Percentiles rank a stretch among this genome's conserved stretches.
Evolutionary conservation across 345 rosid species (phyloP).

Genomic region (Euphorbia lathyris): DNA sequence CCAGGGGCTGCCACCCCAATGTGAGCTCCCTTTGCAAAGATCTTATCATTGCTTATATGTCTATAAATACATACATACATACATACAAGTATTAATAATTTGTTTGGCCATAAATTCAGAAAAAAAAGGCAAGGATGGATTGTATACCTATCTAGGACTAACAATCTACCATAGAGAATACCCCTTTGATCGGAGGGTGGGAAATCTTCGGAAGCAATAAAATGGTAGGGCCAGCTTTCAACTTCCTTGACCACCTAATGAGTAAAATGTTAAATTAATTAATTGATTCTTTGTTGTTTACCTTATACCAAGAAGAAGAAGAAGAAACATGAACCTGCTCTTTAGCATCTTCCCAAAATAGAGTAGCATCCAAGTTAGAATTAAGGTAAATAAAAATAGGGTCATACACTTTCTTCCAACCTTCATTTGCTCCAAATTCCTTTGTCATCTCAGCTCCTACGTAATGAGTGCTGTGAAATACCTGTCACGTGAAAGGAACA

Average conservation of each 20-base stretch:
- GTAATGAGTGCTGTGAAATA: slow-evolving; percentile 30
- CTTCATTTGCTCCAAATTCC: slow-evolving; percentile 13
- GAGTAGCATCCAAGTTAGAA: not conserved
- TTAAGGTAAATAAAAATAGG: slow-evolving; percentile 25
- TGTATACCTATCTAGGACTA: slow-evolving; percentile 41
- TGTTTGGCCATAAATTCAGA: no score
- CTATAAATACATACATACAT: slow-evolving; percentile 34
- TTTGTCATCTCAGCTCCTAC: slow-evolving; percentile 22
- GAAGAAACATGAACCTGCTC: slow-evolving; percentile 13
- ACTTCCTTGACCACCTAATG: slow-evolving; percentile 22
- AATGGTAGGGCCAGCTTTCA: slow-evolving; percentile 33
- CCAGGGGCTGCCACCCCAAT: slow-evolving; percentile 84
- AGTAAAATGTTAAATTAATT: not conserved
- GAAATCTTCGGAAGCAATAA: slow-evolving; percentile 32
- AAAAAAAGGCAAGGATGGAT: no score
- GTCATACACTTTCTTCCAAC: slow-evolving; percentile 33
- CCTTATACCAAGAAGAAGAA: no score
- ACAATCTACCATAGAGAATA: slow-evolving; percentile 33
- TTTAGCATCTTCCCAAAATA: slow-evolving; percentile 31
- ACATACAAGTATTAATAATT: not conserved
- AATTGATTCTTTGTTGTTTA: not conserved
- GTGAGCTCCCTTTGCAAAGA: slow-evolving; percentile 52
- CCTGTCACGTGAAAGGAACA: slow-evolving; percentile 6
- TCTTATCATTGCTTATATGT: slow-evolving; percentile 35
- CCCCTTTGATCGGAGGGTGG: slow-evolving; percentile 43